Conservation (phyloP, 1,284 basidiomycete genomes). For the Cryptococcus wingfieldii region DNA sequence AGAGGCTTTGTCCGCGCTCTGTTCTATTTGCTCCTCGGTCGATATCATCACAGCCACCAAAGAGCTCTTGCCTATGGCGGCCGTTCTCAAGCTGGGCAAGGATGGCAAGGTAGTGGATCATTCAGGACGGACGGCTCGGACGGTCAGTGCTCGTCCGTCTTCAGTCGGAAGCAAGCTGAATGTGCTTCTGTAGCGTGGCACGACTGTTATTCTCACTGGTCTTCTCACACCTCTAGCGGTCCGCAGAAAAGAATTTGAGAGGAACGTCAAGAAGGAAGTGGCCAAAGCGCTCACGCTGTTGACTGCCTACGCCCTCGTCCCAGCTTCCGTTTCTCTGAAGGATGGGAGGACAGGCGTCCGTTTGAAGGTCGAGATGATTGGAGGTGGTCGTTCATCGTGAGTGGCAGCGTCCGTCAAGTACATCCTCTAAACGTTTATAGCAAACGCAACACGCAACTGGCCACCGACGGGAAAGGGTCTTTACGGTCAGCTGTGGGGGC, state of each 20-base stretch:
- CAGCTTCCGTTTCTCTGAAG: constrained; percentile 51
- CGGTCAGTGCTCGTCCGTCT: constrained; percentile 53
- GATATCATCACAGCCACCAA: constrained; percentile 69
- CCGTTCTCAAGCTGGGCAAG: constrained; percentile 65
- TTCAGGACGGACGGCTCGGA: constrained; percentile 62
- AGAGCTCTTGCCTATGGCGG: constrained; percentile 68
- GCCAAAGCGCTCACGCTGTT: constrained; percentile 76
- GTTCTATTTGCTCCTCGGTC: constrained; percentile 72
- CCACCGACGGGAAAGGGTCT: constrained; percentile 64
- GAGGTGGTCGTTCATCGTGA: constrained; percentile 62
- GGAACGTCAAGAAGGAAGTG: constrained; percentile 86
- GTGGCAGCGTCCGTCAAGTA: constrained; percentile 1
- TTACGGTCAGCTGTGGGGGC: constrained; percentile 65
- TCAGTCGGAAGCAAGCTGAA: not conserved
- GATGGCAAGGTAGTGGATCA: constrained; percentile 58
- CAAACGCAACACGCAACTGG: constrained; percentile 66
- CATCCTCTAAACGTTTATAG: constrained; percentile 47
- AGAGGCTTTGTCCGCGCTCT: constrained; percentile 90
- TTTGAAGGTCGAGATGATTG: constrained; percentile 62
- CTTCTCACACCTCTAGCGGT: constrained; percentile 84
- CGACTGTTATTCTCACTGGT: constrained; percentile 69
- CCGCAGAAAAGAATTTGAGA: constrained; percentile 83
- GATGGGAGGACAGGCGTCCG: constrained; percentile 56
- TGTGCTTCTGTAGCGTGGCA: constrained; percentile 63
- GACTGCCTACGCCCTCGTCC: constrained; percentile 85